phyloP scores from a whole-genome alignment of 352 stramenopile species.

The Pythium guiyangense region DNA sequence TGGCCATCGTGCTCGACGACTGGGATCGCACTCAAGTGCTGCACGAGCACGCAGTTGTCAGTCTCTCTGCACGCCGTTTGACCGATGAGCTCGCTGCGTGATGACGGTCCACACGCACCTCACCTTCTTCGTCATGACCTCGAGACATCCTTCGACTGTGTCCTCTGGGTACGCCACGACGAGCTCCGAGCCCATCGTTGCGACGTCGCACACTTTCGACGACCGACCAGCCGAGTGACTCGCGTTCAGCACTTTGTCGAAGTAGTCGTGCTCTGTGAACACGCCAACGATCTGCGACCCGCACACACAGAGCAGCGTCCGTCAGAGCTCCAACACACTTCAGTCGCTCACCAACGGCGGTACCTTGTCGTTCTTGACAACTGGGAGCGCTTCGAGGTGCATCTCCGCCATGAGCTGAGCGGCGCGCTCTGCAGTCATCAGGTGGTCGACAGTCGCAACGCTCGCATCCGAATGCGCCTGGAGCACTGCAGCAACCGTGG shows the following conservation, averaged over 20 bases:
- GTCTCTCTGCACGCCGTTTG: too few relatives aligned
- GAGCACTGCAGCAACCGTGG: conserved; percentile 10
- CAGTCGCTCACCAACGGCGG: background rate
- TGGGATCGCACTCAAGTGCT: conserved; percentile 30
- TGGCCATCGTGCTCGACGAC: conserved; percentile 36
- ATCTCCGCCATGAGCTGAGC: conserved; percentile 31
- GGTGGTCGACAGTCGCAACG: conserved; percentile 23
- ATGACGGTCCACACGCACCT: background rate
- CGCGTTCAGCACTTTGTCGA: conserved; percentile 35
- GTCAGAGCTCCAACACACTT: background rate
- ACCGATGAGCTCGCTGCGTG: background rate
- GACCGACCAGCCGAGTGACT: conserved; percentile 20
- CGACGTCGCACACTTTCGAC: conserved; percentile 31
- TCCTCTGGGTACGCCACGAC: conserved; percentile 34
- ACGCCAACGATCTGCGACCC: conserved; percentile 25
- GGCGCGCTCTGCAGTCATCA: conserved; percentile 28
- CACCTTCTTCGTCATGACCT: conserved; percentile 36
- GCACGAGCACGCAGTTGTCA: conserved; percentile 2
- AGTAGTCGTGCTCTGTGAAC: conserved; percentile 43
- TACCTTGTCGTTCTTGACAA: conserved; percentile 32
- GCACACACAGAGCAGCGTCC: background rate
- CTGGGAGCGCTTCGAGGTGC: conserved; percentile 28
- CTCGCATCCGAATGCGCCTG: background rate
- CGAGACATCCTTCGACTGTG: conserved; percentile 31
- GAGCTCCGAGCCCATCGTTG: conserved; percentile 28